These are phyloP conservation scores for Colletotrichum cordylinicola DNA, from an alignment of 2,329 filamentous ascomycete genomes.

Conservation along the genomic window DNA sequence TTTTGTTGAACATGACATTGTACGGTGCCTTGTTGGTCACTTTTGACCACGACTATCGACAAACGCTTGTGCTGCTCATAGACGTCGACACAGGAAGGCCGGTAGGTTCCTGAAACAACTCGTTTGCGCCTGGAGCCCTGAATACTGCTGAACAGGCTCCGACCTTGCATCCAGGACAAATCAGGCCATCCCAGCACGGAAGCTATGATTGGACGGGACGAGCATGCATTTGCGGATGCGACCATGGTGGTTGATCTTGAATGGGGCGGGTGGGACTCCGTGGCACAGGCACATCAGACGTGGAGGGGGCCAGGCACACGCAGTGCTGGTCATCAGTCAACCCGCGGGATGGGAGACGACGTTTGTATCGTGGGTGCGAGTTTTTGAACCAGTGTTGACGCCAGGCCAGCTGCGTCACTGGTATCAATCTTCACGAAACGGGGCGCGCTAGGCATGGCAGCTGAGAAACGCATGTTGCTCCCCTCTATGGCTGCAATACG, in stretches of 20 bases:
- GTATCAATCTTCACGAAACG: background rate
- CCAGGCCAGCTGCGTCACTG: background rate
- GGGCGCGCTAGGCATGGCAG: background rate
- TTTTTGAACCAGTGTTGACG: background rate
- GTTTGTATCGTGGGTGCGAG: background rate
- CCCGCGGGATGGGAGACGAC: background rate
- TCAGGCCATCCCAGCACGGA: slow-evolving; percentile 10
- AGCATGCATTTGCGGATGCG: background rate
- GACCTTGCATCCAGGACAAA: background rate
- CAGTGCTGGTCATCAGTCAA: background rate
- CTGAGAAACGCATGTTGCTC: background rate
- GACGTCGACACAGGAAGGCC: background rate
- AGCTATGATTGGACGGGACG: background rate
- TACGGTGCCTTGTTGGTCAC: background rate
- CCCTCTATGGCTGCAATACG: slow-evolving; percentile 8
- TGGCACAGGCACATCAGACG: background rate
- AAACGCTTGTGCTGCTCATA: background rate
- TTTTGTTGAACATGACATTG: background rate
- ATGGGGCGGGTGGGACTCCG: background rate
- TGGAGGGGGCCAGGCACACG: background rate
- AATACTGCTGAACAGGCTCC: background rate
- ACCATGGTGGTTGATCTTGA: background rate
- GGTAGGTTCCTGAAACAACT: slow-evolving; percentile 10
- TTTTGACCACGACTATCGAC: background rate
- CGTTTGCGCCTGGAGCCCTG: background rate